A percentile compares a stretch with the other conserved stretches of the same genome.
These are phyloP conservation scores for Castanospermum australe DNA, from an alignment of 306 rosid species.

Conservation along the genomic window DNA sequence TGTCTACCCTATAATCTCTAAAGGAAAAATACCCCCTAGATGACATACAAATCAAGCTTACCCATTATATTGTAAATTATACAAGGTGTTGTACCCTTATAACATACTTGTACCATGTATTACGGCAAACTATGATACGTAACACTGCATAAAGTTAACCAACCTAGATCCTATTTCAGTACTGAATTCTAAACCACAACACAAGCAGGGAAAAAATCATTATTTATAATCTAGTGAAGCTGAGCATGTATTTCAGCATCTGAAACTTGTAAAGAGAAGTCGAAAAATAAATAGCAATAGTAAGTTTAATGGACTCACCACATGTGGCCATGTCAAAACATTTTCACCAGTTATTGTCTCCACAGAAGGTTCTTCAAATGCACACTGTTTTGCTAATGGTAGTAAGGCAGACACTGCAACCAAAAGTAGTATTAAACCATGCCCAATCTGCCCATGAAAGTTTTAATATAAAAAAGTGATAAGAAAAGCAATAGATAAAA, in stretches of 20 bases:
- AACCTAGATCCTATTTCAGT: not conserved
- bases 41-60: not conserved
- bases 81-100: not conserved
- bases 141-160: not conserved
- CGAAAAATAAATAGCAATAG: not conserved
- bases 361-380: slow-evolving; percentile 96
- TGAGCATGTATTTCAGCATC: slow-evolving; percentile 7
- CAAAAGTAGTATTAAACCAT: slow-evolving; percentile 6
- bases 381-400: slow-evolving; percentile 95
- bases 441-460: not conserved
- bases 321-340: slow-evolving; percentile 94
- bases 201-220: not conserved
- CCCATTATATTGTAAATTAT: not conserved
- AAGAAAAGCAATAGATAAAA: not conserved
- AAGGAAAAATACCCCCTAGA: not conserved
- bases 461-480: not conserved
- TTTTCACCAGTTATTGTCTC: slow-evolving; percentile 95
- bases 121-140: slow-evolving; percentile 10
- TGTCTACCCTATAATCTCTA: not conserved
- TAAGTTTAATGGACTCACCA: slow-evolving; percentile 56
- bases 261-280: not conserved
- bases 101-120: not conserved
- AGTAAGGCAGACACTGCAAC: slow-evolving; percentile 95
- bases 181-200: slow-evolving; percentile 9
- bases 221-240: not conserved